Evolutionary conservation across 768 basidiomycete species (phyloP).

Genomic region (Coprinopsis sp.): DNA sequence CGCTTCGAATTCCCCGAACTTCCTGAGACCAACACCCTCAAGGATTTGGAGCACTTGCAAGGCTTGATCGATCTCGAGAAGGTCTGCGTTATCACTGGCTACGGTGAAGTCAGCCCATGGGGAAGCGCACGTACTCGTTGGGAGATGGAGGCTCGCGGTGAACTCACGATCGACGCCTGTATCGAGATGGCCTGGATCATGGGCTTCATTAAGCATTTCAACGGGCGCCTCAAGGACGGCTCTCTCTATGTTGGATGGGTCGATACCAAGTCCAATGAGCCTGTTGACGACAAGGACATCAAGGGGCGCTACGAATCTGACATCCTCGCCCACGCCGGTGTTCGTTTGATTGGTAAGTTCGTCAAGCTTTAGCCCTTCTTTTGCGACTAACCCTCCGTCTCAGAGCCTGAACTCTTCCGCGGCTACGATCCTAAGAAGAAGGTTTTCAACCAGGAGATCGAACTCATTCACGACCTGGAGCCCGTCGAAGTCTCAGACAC

Average conservation of each 20-base stretch:
- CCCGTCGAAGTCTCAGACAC: conserved; percentile 88
- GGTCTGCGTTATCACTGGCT: conserved; percentile 93
- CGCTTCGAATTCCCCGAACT: conserved; percentile 88
- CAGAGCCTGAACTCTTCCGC: conserved; percentile 96
- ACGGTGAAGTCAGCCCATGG: conserved; percentile 97
- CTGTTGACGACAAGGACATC: conserved; percentile 97
- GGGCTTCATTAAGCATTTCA: conserved; percentile 98
- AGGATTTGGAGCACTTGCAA: conserved; percentile 71
- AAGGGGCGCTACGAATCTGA: conserved; percentile 92
- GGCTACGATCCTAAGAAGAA: conserved; percentile 99
- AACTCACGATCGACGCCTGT: conserved; percentile 95
- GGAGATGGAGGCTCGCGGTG: conserved; percentile 99
- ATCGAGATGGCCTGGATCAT: conserved; percentile 99
- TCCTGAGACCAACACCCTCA: conserved; percentile 64
- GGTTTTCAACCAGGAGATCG: conserved; percentile 94
- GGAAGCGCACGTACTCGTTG: conserved; percentile 96
- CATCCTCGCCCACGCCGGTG: conserved; percentile 84
- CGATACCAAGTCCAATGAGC: conserved; percentile 87
- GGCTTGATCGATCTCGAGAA: conserved; percentile 94
- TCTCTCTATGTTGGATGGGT: conserved; percentile 97
- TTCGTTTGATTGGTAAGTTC: conserved; percentile 86
- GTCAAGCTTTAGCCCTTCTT: not conserved
- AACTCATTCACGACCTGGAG: conserved; percentile 94
- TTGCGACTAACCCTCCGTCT: conserved; percentile 1
- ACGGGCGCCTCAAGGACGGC: conserved; percentile 91